phyloP scores from a whole-genome alignment of 495 filamentous ascomycete genomes.

The Aspergillus ostianus region DNA sequence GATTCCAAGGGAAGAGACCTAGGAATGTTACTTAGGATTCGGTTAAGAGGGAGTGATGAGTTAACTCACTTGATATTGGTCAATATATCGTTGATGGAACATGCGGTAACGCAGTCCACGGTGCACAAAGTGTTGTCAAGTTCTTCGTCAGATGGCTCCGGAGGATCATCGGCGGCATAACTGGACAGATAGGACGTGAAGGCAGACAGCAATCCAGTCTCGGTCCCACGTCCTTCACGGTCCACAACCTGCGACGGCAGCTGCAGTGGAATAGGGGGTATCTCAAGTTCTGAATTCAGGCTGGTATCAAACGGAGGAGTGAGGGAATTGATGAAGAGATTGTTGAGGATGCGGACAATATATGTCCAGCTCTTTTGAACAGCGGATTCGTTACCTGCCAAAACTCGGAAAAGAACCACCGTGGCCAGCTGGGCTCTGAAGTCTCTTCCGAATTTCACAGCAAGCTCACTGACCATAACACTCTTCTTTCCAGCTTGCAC shows the following conservation, averaged over 20 bases:
- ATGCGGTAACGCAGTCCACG: slow-evolving; percentile 90
- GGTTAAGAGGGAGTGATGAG: not conserved
- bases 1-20: slow-evolving; percentile 69
- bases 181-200: slow-evolving; percentile 97
- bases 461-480: slow-evolving; percentile 98
- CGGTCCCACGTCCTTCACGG: slow-evolving; percentile 69
- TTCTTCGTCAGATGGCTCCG: slow-evolving; percentile 95
- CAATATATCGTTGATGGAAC: slow-evolving; percentile 79
- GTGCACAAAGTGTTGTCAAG: slow-evolving; percentile 92
- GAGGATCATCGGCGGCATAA: slow-evolving; percentile 96
- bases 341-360: slow-evolving; percentile 87
- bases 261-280: slow-evolving; percentile 85
- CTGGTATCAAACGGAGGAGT: slow-evolving; percentile 79
- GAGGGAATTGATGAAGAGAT: slow-evolving; percentile 93
- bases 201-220: slow-evolving; percentile 85
- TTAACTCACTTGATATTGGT: slow-evolving; percentile 73
- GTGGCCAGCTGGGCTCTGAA: slow-evolving; percentile 91
- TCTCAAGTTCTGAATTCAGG: slow-evolving; percentile 66
- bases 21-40: not conserved
- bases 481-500: slow-evolving; percentile 88
- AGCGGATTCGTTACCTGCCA: slow-evolving; percentile 75
- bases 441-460: slow-evolving; percentile 93
- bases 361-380: slow-evolving; percentile 80
- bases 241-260: slow-evolving; percentile 92
- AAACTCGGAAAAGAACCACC: slow-evolving; percentile 87